Base-by-base conservation (phyloP, 2,329 filamentous ascomycete genomes). In the Aspergillus sojae region DNA sequence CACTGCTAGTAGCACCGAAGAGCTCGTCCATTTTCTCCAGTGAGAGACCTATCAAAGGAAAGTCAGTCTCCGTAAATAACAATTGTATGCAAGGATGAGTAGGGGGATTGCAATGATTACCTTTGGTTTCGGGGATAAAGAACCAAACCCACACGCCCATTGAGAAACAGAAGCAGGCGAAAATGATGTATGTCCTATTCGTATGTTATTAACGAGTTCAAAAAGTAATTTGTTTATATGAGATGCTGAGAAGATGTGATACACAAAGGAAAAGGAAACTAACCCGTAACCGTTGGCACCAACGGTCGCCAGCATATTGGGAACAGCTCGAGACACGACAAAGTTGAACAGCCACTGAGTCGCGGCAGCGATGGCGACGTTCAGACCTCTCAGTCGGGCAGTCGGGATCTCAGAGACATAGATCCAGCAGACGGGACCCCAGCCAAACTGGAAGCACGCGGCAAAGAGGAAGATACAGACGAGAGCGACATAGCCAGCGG, bases 311-410 rank as follows among this genome's bases (percentile, higher is more conserved):
- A 91, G 81, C 89, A 92, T 91, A 54, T 85, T 87, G 2, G 89
- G 86, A 4, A 89, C 88, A 39, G 88, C 87, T 62, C 88, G 80
- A 1, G 89, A 89, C 62, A 92, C 87, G 11, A 91, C 85, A 65
- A 92, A 90, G 73, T 92, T 92, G 76, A 92, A 91, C 5, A 92
- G 76, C 89, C 89, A 91, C 71, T 92, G 89, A 0, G 87, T 90
- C 1, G 86, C 87, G 0, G 89, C 89, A 0, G 85, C 89, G 54
- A 92, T 81, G 1, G 89, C 85, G 7, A 92, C 89, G 70, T 91
- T 91, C 67, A 89, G 78, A 21, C 86, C 86, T 61, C 90, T 81
- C 9, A 92, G 81, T 39, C 89, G 82, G 0, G 88, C 87, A 7
- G 88, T 88, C 0, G 89, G 89, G 62, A 92, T 91, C 76, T 92